Conservation (phyloP, 805 yeast species). For the Saccharomyces kudriavzevii region DNA sequence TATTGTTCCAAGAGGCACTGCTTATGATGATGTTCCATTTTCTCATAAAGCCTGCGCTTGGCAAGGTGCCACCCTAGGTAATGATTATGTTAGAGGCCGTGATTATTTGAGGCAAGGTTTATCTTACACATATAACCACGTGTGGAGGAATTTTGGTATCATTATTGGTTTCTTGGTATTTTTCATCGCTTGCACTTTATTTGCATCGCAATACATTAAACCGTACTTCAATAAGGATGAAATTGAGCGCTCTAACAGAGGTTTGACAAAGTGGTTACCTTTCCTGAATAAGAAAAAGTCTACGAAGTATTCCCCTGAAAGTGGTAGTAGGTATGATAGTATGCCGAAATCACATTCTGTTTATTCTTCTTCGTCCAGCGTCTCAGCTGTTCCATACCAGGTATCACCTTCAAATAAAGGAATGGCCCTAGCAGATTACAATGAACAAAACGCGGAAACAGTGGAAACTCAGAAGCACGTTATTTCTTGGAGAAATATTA, state of each 20-base stretch:
- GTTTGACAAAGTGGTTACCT: conserved; percentile 2
- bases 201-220: conserved; percentile 28
- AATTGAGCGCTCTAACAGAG: conserved; percentile 4
- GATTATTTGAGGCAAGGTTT: conserved; percentile 41
- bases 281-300: neutral
- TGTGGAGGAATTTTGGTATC: conserved; percentile 76
- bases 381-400: conserved; percentile 5
- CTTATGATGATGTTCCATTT: conserved; percentile 35
- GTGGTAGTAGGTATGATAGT: neutral
- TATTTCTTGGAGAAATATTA: conserved; percentile 56
- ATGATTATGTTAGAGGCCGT: conserved; percentile 45
- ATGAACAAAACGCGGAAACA: neutral
- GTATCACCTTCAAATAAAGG: neutral
- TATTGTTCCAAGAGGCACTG: conserved; percentile 55
- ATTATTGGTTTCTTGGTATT: conserved; percentile 42
- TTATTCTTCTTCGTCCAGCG: conserved; percentile 7
- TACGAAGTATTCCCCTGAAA: neutral
- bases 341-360: conserved; percentile 3
- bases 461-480: conserved; percentile 34
- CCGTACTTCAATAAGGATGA: conserved; percentile 19
- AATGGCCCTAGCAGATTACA: neutral
- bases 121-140: conserved; percentile 46
- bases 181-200: conserved; percentile 24
- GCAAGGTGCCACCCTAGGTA: conserved; percentile 55
- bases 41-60: conserved; percentile 45